Conservation (phyloP, 768 basidiomycete species). For the Boletus insuetus region DNA sequence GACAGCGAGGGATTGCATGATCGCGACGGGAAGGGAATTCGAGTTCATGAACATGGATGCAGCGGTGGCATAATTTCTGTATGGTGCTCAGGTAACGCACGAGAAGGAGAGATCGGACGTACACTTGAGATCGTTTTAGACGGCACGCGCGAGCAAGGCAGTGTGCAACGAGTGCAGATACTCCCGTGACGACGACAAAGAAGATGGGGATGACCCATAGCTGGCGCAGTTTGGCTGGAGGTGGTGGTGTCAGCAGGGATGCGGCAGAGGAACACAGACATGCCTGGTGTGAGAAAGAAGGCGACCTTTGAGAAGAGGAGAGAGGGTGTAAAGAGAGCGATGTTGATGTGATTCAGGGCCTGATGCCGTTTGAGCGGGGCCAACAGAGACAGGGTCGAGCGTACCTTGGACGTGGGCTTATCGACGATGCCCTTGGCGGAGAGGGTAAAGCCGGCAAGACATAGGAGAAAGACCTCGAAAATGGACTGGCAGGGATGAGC, state of each 20-base stretch:
- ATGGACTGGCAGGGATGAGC: slow-evolving; percentile 58
- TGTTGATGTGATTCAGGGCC: slow-evolving; percentile 80
- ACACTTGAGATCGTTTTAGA: slow-evolving; percentile 77
- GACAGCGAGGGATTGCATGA: slow-evolving; percentile 87
- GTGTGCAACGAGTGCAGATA: slow-evolving; percentile 71
- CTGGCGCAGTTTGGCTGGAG: slow-evolving; percentile 67
- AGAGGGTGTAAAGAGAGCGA: slow-evolving; percentile 86
- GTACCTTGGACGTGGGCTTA: slow-evolving; percentile 86
- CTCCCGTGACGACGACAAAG: slow-evolving; percentile 71
- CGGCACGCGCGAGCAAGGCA: slow-evolving; percentile 59
- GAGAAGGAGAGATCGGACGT: slow-evolving; percentile 16
- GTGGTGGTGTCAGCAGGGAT: background rate
- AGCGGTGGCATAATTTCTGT: slow-evolving; percentile 74
- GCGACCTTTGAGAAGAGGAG: slow-evolving; percentile 94
- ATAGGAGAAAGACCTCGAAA: slow-evolving; percentile 82
- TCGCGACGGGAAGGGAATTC: slow-evolving; percentile 91
- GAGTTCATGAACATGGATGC: slow-evolving; percentile 92
- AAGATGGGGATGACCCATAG: slow-evolving; percentile 86
- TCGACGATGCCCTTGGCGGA: slow-evolving; percentile 80
- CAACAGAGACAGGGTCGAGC: too few relatives aligned
- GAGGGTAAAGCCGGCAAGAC: slow-evolving; percentile 79
- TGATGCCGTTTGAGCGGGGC: slow-evolving; percentile 23
- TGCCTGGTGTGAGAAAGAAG: slow-evolving; percentile 81
- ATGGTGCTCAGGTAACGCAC: background rate
- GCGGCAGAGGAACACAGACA: slow-evolving; percentile 10